Conservation (phyloP, 306 rosid species). For the Lagenaria siceraria region DNA sequence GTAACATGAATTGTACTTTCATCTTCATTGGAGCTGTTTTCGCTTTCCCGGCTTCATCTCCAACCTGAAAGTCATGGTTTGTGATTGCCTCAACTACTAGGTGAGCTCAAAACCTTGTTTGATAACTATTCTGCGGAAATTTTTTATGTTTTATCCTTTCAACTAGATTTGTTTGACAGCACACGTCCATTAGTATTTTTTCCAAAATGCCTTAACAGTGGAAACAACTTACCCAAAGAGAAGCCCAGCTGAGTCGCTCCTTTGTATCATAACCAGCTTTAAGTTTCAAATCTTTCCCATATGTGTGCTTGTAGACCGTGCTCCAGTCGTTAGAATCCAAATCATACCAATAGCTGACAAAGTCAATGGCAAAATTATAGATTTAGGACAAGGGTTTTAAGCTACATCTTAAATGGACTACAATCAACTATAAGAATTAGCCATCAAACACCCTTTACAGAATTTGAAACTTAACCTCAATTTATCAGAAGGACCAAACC, state of each 20-base stretch:
- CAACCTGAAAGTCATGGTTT: slow-evolving; percentile 50
- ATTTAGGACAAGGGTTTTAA: background rate
- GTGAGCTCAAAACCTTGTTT: background rate
- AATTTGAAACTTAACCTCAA: slow-evolving; percentile 42
- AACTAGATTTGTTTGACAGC: background rate
- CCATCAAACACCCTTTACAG: background rate
- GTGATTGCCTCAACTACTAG: background rate
- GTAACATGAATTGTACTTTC: slow-evolving; percentile 97
- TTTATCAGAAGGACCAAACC: slow-evolving; percentile 63
- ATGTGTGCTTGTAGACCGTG: slow-evolving; percentile 81
- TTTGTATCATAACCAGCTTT: slow-evolving; percentile 96
- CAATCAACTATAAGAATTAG: background rate
- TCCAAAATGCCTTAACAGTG: background rate
- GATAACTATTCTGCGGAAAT: background rate
- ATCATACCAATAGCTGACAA: slow-evolving; percentile 81
- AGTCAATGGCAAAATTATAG: background rate
- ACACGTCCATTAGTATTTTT: background rate
- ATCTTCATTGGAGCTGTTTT: slow-evolving; percentile 89
- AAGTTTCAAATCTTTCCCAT: slow-evolving; percentile 74
- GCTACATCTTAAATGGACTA: background rate
- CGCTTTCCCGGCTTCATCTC: slow-evolving; percentile 79
- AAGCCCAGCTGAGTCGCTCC: slow-evolving; percentile 96
- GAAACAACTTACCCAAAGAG: slow-evolving; percentile 78
- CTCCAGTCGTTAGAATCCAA: slow-evolving; percentile 86
- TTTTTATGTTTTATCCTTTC: background rate